Conservation (phyloP, 768 basidiomycete genomes). For the Lactarius psammicola region DNA sequence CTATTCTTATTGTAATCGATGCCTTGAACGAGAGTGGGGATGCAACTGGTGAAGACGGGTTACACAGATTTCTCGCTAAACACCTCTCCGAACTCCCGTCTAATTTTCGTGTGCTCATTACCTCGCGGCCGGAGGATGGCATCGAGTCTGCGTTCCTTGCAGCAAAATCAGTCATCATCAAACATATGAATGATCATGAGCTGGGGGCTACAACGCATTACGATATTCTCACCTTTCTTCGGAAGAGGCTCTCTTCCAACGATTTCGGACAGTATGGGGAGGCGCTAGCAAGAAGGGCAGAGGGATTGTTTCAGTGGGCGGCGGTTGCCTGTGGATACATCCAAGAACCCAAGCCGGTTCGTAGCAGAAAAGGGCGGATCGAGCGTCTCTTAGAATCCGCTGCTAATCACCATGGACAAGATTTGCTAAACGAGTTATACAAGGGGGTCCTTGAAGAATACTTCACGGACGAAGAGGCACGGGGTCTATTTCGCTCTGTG, state of each 20-base stretch:
- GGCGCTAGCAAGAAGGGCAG: neutral
- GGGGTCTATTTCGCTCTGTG: constrained; percentile 3
- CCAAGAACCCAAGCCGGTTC: neutral
- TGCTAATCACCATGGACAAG: neutral
- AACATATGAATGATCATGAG: neutral
- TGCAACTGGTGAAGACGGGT: neutral
- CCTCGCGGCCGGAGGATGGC: neutral
- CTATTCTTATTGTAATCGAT: neutral
- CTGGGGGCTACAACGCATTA: neutral
- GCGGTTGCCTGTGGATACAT: constrained; percentile 8
- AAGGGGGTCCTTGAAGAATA: neutral
- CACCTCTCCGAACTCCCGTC: neutral
- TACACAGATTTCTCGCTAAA: neutral
- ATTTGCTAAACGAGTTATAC: neutral
- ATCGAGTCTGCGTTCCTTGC: neutral
- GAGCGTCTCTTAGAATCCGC: neutral
- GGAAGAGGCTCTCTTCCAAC: neutral
- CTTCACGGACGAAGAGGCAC: neutral
- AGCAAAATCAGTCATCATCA: neutral
- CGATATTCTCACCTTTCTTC: neutral
- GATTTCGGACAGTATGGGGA: neutral
- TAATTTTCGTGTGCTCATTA: neutral
- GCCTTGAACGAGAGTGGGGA: constrained; percentile 2
- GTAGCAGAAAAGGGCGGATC: neutral
- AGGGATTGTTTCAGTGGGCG: neutral